These are phyloP conservation scores for Asterionellopsis glacialis DNA, from an alignment of 108 stramenopile genomes.

Conservation along the genomic window DNA sequence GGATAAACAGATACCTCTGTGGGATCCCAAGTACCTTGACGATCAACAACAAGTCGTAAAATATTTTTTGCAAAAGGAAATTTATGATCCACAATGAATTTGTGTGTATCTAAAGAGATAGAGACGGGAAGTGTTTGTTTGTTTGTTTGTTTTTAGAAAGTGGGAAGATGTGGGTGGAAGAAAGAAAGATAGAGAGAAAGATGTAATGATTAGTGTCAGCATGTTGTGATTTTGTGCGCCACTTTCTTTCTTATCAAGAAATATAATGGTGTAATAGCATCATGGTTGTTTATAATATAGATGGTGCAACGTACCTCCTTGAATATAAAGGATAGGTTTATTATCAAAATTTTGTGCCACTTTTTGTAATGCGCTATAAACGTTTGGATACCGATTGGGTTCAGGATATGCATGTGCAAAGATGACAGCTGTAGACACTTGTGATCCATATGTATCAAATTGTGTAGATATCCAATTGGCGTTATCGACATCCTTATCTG, in stretches of 20 bases:
- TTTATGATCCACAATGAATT: no score
- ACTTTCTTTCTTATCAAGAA: no score
- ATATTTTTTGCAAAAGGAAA: not conserved
- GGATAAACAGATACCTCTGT: not conserved
- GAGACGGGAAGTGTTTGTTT: no score
- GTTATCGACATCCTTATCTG: not conserved
- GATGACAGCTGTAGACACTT: not conserved
- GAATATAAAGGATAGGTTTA: not conserved
- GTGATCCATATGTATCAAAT: not conserved
- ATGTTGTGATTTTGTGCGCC: no score
- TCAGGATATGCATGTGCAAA: slow-evolving; percentile 1
- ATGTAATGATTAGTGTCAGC: no score
- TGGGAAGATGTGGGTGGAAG: no score
- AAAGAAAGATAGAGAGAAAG: no score
- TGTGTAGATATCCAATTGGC: not conserved
- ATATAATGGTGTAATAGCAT: no score
- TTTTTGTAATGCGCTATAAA: not conserved
- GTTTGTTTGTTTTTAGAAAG: no score
- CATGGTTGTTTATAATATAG: not conserved
- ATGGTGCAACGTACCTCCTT: not conserved
- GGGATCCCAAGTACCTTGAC: not conserved
- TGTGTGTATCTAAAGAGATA: no score
- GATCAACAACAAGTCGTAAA: slow-evolving; percentile 3
- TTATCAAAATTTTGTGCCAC: not conserved
- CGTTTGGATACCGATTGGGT: not conserved